Evolutionary conservation across 108 stramenopile genomes (phyloP), one percentile per base, ranked within the genome.

Genomic region (Nitzschia sp.): DNA sequence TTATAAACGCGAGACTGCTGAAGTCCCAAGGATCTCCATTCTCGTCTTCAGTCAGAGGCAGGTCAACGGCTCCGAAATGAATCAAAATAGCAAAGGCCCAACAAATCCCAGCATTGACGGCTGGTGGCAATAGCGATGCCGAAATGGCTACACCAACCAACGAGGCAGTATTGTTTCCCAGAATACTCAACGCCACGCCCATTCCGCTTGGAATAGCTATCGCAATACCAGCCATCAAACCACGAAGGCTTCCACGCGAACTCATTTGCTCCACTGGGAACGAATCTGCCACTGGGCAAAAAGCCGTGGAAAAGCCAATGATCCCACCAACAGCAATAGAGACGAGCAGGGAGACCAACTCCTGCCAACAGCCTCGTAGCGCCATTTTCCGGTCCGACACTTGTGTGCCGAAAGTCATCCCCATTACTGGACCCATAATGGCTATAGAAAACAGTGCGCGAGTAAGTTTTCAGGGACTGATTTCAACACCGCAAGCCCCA

Each of bases 141-240:
- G 84, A 86, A 38, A 97, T 95, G 15, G 96, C 93, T 8, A 94
- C 92, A 30, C 93, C 93, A 6, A 95, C 96, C 26, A 97, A 71
- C 5, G 82, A 77, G 32, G 76, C 67, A n/a, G 88, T 91, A 60
- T 91, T 83, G 35, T 90, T 87, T 19, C 86, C 87, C 29, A 93
- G 34, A 31, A 94, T 57, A 9, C 77, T 76, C 45, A 97, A 66
- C 4, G 91, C 93, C 9, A 97, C 96, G n/a, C 95, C 96, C 58
- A 95, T 61, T 21, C 95, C 96, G 42, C 86, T 88, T 5, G 5
- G 57, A 58, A 58, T 77, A 6, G 95, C 96, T 35, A 92, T 81
- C 3, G 88, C 82, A 13, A 96, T 77, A 28, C 91, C 90, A 38
- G 76, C 54, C 6, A 82, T 55, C 24, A 95, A 65, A 27, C 71